A percentile compares a stretch with the other conserved stretches of the same genome.
These are phyloP conservation scores for Carex pumila DNA, from an alignment of 176 grass and related monocot species.

Conservation along the genomic window DNA sequence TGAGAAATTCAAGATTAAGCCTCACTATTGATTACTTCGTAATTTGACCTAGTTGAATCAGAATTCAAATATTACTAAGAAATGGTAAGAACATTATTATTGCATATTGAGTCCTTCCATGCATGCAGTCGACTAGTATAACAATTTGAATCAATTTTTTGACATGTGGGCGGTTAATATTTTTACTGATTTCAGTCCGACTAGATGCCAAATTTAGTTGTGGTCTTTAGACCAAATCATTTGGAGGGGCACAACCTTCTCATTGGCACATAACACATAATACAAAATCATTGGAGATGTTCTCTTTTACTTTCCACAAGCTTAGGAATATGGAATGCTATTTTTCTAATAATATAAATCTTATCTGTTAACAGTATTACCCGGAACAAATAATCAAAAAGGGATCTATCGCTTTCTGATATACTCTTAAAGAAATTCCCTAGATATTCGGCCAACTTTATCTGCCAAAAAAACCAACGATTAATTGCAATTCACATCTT, in stretches of 20 bases:
- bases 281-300: background rate
- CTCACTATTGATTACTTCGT: too few species aligned
- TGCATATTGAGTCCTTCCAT: too few species aligned
- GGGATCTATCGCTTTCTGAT: constrained; percentile 38
- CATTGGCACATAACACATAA: background rate
- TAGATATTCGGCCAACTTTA: constrained; percentile 68
- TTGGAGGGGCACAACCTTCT: background rate
- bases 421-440: constrained; percentile 49
- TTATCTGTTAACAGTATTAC: constrained; percentile 26
- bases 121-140: too few species aligned
- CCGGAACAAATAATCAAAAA: constrained; percentile 82
- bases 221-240: background rate
- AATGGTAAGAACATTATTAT: too few species aligned
- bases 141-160: too few species aligned
- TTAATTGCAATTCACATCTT: background rate
- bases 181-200: background rate
- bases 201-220: background rate
- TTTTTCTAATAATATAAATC: background rate
- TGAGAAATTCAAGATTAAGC: background rate
- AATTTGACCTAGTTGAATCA: too few species aligned
- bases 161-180: too few species aligned
- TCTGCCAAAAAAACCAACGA: constrained; percentile 31
- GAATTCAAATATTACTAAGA: too few species aligned
- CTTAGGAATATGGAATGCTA: background rate
- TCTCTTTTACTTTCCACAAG: background rate